These are phyloP conservation scores for Alternaria sp. DNA, from an alignment of 2,329 filamentous ascomycete genomes.

Conservation along the genomic window DNA sequence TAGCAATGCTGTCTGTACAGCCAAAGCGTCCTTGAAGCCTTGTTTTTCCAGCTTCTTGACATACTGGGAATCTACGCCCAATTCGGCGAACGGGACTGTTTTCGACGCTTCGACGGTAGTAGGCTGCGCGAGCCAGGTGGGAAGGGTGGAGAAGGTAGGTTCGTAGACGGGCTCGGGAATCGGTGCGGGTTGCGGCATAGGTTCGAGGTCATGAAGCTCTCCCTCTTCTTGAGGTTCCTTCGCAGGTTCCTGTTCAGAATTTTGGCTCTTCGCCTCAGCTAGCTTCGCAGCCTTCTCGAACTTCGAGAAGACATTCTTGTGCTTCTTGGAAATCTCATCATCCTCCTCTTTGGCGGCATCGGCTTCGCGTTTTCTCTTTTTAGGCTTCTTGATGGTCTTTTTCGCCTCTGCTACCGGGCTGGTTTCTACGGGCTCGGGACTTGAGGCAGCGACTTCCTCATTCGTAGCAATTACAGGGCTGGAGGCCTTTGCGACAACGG, in stretches of 20 bases:
- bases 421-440: conserved; percentile 11
- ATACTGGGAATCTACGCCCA: conserved; percentile 68
- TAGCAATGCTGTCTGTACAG: conserved; percentile 79
- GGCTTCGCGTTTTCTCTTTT: conserved; percentile 43
- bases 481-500: neutral
- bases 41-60: conserved; percentile 69
- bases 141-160: conserved; percentile 78
- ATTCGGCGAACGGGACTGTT: conserved; percentile 65
- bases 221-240: conserved; percentile 45
- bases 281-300: conserved; percentile 51
- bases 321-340: conserved; percentile 44
- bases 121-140: conserved; percentile 79
- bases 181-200: conserved; percentile 78
- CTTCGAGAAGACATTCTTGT: conserved; percentile 52
- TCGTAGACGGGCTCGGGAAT: conserved; percentile 63
- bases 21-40: conserved; percentile 74
- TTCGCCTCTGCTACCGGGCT: conserved; percentile 6
- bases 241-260: conserved; percentile 21
- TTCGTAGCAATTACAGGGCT: neutral
- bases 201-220: conserved; percentile 75
- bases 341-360: conserved; percentile 26
- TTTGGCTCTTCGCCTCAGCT: conserved; percentile 26
- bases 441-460: neutral
- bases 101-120: conserved; percentile 69
- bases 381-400: conserved; percentile 40